Base-by-base conservation (phyloP, 371 early-diverging fungal genomes). In the Smittium culicis region DNA sequence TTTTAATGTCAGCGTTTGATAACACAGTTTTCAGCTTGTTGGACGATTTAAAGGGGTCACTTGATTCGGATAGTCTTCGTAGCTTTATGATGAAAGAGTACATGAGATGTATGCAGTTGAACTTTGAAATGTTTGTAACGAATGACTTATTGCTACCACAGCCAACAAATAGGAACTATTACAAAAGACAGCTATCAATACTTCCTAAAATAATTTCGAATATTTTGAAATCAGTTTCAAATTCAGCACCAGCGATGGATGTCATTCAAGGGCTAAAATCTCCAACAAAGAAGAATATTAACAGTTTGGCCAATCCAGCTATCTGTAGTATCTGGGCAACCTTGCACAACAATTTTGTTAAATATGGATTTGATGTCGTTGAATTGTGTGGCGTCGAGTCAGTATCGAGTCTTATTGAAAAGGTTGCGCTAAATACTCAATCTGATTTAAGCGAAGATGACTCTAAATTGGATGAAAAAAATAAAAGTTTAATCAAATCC, bases 1-100 rank as follows among this genome's bases (percentile, higher is more conserved):
- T 74, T 0, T 67, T 74, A 30, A 69, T 76, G 0, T 76, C 76
- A 30, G 70, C 72, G 0, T 73, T 73, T 32, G 76, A 76, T 67
- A 71, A 69, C 30, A 68, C 76, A n/a, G 69, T 76, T 35, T 70
- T 72, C 54, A 68, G 68, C 0, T 71, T 67, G 16, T 67, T 76
- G 0, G 76, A 71, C 25, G 58, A 63, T 0, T 54, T 76, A 5
- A 61, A 62, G 56, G 70, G 73, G 31, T 34, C 34, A 60, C 45
- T 76, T 29, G 60, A 55, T 3, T 30, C 35, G 1, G 60, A 67
- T 27, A 33, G 45, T 28, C 65, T 65, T 16, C 72, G 76, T 17
- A 67, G 57, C 1, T 24, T 60, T 3, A 71, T 61, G 1, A 45
- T 75, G 60, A 31, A 57, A 0, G 68, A 68, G 54, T 61, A 64